Evolutionary conservation across 176 grass and related monocot genomes (phyloP).

Genomic region (Stipa capillata): DNA sequence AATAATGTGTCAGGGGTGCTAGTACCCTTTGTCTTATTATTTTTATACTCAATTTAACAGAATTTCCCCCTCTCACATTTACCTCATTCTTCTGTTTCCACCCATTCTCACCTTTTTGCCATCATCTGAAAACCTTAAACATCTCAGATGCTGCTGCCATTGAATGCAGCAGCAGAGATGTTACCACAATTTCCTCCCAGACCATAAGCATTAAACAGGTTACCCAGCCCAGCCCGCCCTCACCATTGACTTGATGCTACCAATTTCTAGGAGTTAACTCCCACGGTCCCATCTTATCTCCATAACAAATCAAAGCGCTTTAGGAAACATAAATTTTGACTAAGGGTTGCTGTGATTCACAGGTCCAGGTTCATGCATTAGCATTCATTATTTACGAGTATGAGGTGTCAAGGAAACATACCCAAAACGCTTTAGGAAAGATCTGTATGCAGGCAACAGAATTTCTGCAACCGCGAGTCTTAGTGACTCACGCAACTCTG

Average conservation of each 20-base stretch:
- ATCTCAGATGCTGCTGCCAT: not conserved
- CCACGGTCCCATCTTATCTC: too few species aligned
- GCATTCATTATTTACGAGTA: not conserved
- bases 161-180: not conserved
- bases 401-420: constrained; percentile 32
- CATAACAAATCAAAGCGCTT: not conserved
- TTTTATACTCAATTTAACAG: too few species aligned
- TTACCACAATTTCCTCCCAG: not conserved
- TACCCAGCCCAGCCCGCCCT: too few species aligned
- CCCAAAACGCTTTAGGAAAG: constrained; percentile 83
- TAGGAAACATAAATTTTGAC: not conserved
- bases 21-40: too few species aligned
- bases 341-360: not conserved
- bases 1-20: too few species aligned
- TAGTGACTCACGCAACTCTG: constrained; percentile 70
- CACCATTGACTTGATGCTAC: too few species aligned
- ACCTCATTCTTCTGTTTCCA: not conserved
- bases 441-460: constrained; percentile 86
- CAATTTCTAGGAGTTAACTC: too few species aligned
- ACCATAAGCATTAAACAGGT: not conserved
- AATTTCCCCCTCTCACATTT: not conserved
- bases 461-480: constrained; percentile 87
- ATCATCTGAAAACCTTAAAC: not conserved
- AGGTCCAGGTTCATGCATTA: not conserved
- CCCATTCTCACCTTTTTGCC: not conserved